Percentiles rank a stretch among this genome's conserved stretches.
These are phyloP conservation scores for Lecanicillium sp. DNA, from an alignment of 2,329 filamentous ascomycete genomes.

Conservation along the genomic window DNA sequence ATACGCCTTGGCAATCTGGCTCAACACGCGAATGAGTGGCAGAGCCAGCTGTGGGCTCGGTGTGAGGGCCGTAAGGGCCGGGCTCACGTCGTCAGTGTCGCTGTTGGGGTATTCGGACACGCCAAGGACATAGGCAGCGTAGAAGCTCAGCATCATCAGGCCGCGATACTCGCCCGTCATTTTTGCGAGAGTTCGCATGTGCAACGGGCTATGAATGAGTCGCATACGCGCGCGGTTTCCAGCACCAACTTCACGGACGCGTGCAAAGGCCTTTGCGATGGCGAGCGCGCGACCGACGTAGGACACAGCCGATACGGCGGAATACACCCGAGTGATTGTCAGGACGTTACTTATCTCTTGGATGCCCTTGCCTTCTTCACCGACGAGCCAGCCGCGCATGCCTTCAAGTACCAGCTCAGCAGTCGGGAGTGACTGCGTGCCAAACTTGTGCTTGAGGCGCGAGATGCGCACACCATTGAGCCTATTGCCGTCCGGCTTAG, in stretches of 20 bases:
- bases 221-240: conserved; percentile 37
- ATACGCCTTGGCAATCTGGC: conserved; percentile 55
- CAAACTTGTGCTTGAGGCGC: conserved; percentile 66
- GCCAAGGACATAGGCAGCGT: conserved; percentile 49
- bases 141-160: conserved; percentile 49
- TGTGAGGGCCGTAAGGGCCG: conserved; percentile 25
- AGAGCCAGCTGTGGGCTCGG: conserved; percentile 27
- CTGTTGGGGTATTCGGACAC: conserved; percentile 40
- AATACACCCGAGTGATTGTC: conserved; percentile 59
- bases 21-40: conserved; percentile 50
- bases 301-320: conserved; percentile 45
- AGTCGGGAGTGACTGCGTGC: conserved; percentile 63
- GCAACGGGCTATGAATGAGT: conserved; percentile 47
- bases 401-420: conserved; percentile 61
- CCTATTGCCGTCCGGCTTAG: conserved; percentile 29
- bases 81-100: conserved; percentile 11
- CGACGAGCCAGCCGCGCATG: conserved; percentile 62
- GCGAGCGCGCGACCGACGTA: conserved; percentile 51
- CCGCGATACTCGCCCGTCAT: conserved; percentile 51
- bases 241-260: conserved; percentile 47
- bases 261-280: conserved; percentile 52
- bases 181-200: conserved; percentile 53
- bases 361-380: conserved; percentile 59
- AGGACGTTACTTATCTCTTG: conserved; percentile 63
- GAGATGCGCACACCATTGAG: conserved; percentile 65